Conservation (phyloP, 2,329 filamentous ascomycete genomes). For the Mycosphaerelloides madeirae region DNA sequence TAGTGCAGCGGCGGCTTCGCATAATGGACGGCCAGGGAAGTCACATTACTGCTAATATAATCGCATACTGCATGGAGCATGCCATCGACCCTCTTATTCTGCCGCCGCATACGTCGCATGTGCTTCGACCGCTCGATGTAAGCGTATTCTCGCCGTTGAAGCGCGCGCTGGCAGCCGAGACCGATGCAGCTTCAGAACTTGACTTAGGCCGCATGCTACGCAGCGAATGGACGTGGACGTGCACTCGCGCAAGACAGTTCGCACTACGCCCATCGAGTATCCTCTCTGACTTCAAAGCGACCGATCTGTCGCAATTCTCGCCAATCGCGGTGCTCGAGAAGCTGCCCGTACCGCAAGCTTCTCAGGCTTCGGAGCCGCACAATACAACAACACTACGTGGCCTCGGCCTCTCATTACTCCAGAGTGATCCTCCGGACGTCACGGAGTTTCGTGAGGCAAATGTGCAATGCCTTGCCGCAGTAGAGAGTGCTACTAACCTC, state of each 20-base stretch:
- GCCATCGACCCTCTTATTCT: slow-evolving; percentile 8
- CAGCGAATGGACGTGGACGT: no score
- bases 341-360: slow-evolving; percentile 5
- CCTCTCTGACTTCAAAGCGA: no score
- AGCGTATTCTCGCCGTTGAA: no score
- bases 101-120: no score
- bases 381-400: no score
- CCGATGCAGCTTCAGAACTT: no score
- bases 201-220: no score
- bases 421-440: background rate
- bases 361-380: no score
- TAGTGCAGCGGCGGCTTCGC: background rate
- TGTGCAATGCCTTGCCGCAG: background rate
- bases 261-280: background rate
- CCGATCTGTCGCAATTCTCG: slow-evolving; percentile 1
- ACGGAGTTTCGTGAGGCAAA: background rate
- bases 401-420: slow-evolving; percentile 3
- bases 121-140: no score
- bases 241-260: background rate
- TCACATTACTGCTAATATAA: slow-evolving; percentile 10
- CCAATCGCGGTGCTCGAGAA: background rate
- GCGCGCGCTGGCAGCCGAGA: no score
- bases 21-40: slow-evolving; percentile 11
- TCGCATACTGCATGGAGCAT: slow-evolving; percentile 8
- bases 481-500: background rate